A percentile compares a stretch with the other conserved stretches of the same genome.
phyloP scores from a whole-genome alignment of 768 basidiomycete genomes.

The Hericium coralloides region DNA sequence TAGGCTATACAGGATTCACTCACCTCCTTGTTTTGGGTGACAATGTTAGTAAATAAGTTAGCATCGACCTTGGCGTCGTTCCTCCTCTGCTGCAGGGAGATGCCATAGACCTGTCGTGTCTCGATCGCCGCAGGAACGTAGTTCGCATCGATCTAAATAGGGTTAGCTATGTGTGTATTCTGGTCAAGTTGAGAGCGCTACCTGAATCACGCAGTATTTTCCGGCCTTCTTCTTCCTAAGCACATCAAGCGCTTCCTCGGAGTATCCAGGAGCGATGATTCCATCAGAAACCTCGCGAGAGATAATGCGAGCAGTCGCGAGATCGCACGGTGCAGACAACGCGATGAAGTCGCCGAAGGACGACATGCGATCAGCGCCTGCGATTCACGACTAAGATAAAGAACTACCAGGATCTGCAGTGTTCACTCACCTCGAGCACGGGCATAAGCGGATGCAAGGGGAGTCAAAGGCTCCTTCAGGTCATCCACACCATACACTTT shows the following conservation, averaged over 20 bases:
- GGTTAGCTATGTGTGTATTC: neutral
- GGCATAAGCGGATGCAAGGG: constrained; percentile 89
- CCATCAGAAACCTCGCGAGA: constrained; percentile 99
- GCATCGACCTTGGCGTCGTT: constrained; percentile 86
- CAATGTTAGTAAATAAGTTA: constrained; percentile 77
- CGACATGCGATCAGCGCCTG: constrained; percentile 97
- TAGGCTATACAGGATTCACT: constrained; percentile 15
- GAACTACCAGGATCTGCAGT: neutral
- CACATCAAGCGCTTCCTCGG: constrained; percentile 79
- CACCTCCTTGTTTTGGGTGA: constrained; percentile 82
- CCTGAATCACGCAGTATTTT: constrained; percentile 96
- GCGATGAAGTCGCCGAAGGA: constrained; percentile 99
- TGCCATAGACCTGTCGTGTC: constrained; percentile 92
- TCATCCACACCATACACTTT: constrained; percentile 96
- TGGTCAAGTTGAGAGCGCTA: constrained; percentile 21
- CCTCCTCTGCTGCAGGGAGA: constrained; percentile 81
- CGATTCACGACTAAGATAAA: neutral
- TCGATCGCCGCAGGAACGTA: constrained; percentile 77
- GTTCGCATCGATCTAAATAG: constrained; percentile 70
- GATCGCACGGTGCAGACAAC: constrained; percentile 84
- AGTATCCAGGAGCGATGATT: constrained; percentile 93
- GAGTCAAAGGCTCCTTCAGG: constrained; percentile 80
- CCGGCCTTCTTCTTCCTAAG: constrained; percentile 95
- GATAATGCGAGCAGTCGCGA: constrained; percentile 92
- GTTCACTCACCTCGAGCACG: constrained; percentile 72